Evolutionary conservation across 441 rosid species (phyloP).

Genomic region (Brassica balearica): DNA sequence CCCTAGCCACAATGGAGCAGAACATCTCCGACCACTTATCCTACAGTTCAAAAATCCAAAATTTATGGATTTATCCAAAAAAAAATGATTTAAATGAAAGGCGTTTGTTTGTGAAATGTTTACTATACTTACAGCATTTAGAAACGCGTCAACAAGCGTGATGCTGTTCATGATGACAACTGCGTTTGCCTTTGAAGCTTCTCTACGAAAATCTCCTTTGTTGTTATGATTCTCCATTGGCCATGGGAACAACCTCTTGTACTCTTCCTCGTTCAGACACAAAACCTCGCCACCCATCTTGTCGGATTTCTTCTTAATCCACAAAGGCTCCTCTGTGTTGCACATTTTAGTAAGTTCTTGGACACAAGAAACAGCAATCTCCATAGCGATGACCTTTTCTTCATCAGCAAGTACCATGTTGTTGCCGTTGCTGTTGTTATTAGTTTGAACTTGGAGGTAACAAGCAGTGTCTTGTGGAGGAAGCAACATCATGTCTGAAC

Average conservation of each 20-base stretch:
- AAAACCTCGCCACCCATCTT: constrained; percentile 41
- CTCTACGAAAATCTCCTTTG: constrained; percentile 54
- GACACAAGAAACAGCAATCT: constrained; percentile 71
- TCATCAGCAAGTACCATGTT: constrained; percentile 63
- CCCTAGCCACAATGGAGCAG: constrained; percentile 85
- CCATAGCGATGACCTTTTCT: constrained; percentile 74
- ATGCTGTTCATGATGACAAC: constrained; percentile 93
- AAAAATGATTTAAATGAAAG: not conserved
- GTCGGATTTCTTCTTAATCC: constrained; percentile 59
- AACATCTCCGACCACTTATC: constrained; percentile 92
- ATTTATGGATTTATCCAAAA: not conserved
- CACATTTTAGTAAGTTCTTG: constrained; percentile 80
- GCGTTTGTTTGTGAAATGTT: not conserved
- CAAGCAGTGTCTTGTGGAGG: constrained; percentile 57
- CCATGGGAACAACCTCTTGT: constrained; percentile 70
- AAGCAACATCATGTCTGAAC: constrained; percentile 57
- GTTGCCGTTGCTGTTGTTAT: constrained; percentile 36
- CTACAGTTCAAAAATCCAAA: constrained; percentile 41
- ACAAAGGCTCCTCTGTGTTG: constrained; percentile 60
- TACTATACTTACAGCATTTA: constrained; percentile 64
- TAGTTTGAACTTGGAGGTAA: constrained; percentile 48
- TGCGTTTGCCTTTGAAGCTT: constrained; percentile 70
- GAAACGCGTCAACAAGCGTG: constrained; percentile 79
- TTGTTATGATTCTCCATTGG: constrained; percentile 51
- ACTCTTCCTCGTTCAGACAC: constrained; percentile 67